A percentile compares a stretch with the other conserved stretches of the same genome.
Conservation (phyloP, 1,139 yeast genomes). For the Scheffersomyces segobiensis region DNA sequence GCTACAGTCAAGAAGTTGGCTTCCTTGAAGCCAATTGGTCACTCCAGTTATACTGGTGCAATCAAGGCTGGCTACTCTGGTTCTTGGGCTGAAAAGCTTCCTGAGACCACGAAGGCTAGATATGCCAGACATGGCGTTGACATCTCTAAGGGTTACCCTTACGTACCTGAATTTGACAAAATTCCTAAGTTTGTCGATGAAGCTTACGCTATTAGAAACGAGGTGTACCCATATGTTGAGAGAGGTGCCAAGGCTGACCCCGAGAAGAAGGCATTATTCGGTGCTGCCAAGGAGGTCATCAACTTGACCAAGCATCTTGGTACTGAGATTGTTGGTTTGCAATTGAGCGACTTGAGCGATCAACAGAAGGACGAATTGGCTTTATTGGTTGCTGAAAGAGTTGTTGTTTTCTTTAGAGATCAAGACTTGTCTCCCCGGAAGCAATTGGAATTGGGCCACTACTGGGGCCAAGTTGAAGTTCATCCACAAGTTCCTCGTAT, state of each 20-base stretch:
- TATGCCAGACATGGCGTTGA: constrained; percentile 15
- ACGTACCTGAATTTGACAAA: constrained; percentile 9
- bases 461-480: constrained; percentile 45
- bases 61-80: constrained; percentile 4
- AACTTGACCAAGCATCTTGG: constrained; percentile 20
- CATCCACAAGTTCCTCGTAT: constrained; percentile 41
- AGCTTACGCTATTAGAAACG: constrained; percentile 14
- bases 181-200: constrained; percentile 18
- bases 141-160: constrained; percentile 17
- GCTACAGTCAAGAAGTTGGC: constrained; percentile 11
- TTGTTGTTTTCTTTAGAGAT: constrained; percentile 44
- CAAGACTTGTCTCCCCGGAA: constrained; percentile 45
- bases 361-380: constrained; percentile 40
- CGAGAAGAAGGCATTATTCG: constrained; percentile 19
- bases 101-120: constrained; percentile 13
- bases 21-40: constrained; percentile 10
- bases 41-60: constrained; percentile 4
- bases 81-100: constrained; percentile 11
- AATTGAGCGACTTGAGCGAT: constrained; percentile 23
- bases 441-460: constrained; percentile 46
- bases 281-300: constrained; percentile 18
- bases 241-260: constrained; percentile 19
- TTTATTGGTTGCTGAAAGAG: constrained; percentile 42
- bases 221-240: constrained; percentile 16
- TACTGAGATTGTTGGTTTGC: constrained; percentile 19